Evolutionary conservation across 495 filamentous ascomycete species (phyloP), one percentile per base, ranked within the genome.

Genomic region (Neurospora sp.): DNA sequence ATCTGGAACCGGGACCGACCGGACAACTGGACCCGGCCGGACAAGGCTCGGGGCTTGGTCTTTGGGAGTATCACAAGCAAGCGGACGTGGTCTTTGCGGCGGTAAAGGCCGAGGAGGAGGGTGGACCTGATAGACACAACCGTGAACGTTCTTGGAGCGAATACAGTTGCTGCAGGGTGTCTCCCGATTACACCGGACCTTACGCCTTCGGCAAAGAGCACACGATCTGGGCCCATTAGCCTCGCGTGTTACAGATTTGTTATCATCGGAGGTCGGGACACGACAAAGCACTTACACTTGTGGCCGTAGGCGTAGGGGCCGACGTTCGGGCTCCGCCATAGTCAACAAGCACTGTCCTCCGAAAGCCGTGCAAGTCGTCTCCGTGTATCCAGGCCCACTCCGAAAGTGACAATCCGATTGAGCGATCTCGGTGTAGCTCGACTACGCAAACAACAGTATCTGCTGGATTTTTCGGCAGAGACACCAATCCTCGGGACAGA

Each of bases 101-200:
- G 48, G 20, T 27, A 59, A 27, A 12, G 20, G 48, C 11, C 14
- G 48, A 14, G 48, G 20, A 59, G 23, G 48, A 5, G 12, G 48
- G 23, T 14, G 48, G 23, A 59, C 11, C 23, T 81, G 80, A 75
- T 86, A 89, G 3, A 79, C 74, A 75, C 87, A 89, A 10, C 39
- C 72, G 2, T 71, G 20, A 11, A 59, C 78, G 59, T 78, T 85
- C 71, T 80, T 84, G 2, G 86, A 84, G 11, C 82, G 82, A 1
- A 83, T 1, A 70, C 88, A 89, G 73, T 88, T 86, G 73, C 80
- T 85, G 69, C 82, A 84, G 9, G 83, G 83, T 37, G 62, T 69
- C 18, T 77, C 72, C 18, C 81, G 78, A 48, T 84, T 74, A 72
- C 83, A 84, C 12, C 79, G 78, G 46, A 83, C 74, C 46, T 84